These are phyloP conservation scores for Chlamydomonas urium DNA, from an alignment of 139 green algal species.

Conservation along the genomic window DNA sequence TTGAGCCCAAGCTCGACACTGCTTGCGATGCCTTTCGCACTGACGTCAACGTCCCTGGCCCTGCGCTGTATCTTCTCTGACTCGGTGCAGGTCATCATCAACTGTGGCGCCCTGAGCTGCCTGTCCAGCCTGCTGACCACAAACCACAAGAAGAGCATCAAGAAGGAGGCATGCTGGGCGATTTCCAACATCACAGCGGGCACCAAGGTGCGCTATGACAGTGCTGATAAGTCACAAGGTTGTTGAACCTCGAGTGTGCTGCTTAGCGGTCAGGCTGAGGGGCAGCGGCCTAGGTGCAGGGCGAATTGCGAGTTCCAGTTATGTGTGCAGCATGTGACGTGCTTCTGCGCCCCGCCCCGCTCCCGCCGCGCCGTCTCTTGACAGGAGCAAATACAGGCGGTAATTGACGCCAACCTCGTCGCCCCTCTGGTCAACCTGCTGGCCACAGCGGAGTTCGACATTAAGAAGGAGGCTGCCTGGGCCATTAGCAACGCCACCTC, in stretches of 20 bases:
- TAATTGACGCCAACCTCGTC: constrained; percentile 89
- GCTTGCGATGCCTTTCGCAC: no score
- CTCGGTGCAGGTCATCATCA: constrained; percentile 97
- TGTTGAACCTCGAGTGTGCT: no score
- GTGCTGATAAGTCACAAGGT: no score
- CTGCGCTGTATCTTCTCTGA: no score
- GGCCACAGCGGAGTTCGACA: constrained; percentile 95
- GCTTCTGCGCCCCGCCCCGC: no score
- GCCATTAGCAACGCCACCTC: constrained; percentile 98
- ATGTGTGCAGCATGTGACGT: no score
- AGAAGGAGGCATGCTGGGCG: constrained; percentile 99
- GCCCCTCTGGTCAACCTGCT: constrained; percentile 88
- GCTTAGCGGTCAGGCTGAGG: no score
- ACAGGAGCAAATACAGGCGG: constrained; percentile 95
- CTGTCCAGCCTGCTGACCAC: constrained; percentile 22
- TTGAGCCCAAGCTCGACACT: no score
- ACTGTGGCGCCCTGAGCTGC: constrained; percentile 90
- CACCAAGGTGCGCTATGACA: constrained; percentile 44
- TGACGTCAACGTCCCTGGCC: no score
- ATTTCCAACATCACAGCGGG: constrained; percentile 99
- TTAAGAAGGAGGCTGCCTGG: constrained; percentile 99
- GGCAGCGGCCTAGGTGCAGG: no score
- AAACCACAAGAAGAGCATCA: constrained; percentile 86
- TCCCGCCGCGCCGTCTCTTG: no score
- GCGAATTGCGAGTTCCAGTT: no score